Conservation (phyloP, 805 yeast species). For the Yarrowia divulgata region DNA sequence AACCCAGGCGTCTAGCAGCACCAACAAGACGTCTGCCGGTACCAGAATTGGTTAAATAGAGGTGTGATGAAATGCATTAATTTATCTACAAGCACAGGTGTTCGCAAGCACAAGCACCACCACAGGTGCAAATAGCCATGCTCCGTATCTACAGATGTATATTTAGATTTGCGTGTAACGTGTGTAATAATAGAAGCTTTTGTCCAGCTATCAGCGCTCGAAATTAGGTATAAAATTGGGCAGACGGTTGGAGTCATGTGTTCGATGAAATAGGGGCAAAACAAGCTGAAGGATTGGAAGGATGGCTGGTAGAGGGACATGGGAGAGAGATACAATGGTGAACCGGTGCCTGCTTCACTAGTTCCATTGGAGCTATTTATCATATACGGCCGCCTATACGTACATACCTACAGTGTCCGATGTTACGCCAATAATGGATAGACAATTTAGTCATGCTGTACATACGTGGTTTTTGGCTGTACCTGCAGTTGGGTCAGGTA, state of each 20-base stretch:
- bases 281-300: too few relatives aligned
- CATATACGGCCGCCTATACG: background rate
- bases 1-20: conserved; percentile 5
- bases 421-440: background rate
- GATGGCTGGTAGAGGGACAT: background rate
- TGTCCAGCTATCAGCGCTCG: background rate
- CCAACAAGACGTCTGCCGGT: conserved; percentile 19
- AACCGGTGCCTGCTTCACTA: too few relatives aligned
- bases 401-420: too few relatives aligned
- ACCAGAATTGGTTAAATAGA: conserved; percentile 16
- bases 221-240: background rate
- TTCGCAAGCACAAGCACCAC: too few relatives aligned
- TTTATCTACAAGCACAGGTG: too few relatives aligned
- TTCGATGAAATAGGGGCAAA: too few relatives aligned
- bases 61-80: too few relatives aligned
- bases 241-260: background rate
- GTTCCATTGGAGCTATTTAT: too few relatives aligned
- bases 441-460: background rate
- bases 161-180: conserved; percentile 4
- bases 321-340: too few relatives aligned
- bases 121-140: too few relatives aligned
- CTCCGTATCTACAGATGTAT: background rate
- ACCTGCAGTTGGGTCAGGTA: conserved; percentile 19
- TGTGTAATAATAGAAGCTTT: background rate
- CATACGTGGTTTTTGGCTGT: background rate